Conservation (phyloP, 306 rosid species). For the Dicorynia guianensis region DNA sequence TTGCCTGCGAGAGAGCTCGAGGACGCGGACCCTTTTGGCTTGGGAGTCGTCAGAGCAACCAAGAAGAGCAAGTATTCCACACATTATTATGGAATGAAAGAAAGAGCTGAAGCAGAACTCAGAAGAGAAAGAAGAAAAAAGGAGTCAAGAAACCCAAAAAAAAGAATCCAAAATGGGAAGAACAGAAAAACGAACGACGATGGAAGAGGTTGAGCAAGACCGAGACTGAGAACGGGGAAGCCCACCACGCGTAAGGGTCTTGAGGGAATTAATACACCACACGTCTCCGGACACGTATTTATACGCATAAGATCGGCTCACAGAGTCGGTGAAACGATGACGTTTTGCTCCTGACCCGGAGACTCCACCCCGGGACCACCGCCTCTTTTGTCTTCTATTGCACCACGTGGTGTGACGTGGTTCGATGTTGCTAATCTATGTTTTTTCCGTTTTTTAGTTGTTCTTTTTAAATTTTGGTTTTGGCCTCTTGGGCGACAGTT, state of each 20-base stretch:
- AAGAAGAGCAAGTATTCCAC: slow-evolving; percentile 96
- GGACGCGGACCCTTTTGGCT: slow-evolving; percentile 90
- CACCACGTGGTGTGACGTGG: slow-evolving; percentile 53
- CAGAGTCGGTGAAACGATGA: slow-evolving; percentile 34
- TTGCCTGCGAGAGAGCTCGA: slow-evolving; percentile 74
- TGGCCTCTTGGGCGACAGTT: too few relatives aligned
- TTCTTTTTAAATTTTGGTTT: not conserved
- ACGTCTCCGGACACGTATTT: slow-evolving; percentile 51
- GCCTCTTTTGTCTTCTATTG: slow-evolving; percentile 11
- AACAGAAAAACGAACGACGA: not conserved
- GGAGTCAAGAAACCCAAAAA: not conserved
- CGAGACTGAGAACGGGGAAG: not conserved
- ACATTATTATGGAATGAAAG: slow-evolving; percentile 52
- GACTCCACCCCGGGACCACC: slow-evolving; percentile 45
- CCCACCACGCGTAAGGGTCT: slow-evolving; percentile 45
- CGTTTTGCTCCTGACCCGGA: slow-evolving; percentile 44
- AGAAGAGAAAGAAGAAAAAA: not conserved
- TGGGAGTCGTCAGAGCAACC: slow-evolving; percentile 87
- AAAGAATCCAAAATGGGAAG: slow-evolving; percentile 4
- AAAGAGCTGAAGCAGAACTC: not conserved
- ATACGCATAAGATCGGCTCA: slow-evolving; percentile 34
- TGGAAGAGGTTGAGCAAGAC: not conserved
- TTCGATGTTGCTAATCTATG: slow-evolving; percentile 16
- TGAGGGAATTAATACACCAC: slow-evolving; percentile 27
- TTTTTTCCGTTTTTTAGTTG: not conserved